Conservation (phyloP, 352 stramenopile genomes). For the Phytophthora boehmeriae region DNA sequence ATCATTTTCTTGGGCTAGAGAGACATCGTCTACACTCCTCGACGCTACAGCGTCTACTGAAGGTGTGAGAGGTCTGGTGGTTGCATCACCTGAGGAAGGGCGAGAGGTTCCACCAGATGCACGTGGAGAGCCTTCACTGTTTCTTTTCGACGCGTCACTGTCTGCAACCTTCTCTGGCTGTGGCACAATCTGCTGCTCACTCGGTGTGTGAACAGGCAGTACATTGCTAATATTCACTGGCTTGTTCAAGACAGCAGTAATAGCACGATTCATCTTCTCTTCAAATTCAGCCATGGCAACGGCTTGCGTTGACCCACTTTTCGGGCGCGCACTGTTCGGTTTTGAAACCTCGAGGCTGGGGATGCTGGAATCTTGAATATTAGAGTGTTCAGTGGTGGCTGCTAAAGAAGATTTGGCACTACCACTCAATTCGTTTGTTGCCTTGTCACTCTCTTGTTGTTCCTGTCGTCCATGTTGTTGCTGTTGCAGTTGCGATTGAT, state of each 20-base stretch:
- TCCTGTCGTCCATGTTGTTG: too few relatives aligned
- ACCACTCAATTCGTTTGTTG: not conserved
- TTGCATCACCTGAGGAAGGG: constrained; percentile 17
- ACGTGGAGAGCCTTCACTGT: constrained; percentile 5
- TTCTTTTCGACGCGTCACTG: constrained; percentile 7
- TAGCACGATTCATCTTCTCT: constrained; percentile 55
- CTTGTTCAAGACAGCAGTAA: constrained; percentile 49
- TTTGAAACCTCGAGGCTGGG: not conserved
- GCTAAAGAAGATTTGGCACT: not conserved
- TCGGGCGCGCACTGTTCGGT: not conserved
- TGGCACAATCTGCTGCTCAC: constrained; percentile 26
- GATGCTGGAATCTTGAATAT: not conserved
- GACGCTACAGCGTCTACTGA: constrained; percentile 9
- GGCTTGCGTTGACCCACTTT: constrained; percentile 1
- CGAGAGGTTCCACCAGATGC: constrained; percentile 18
- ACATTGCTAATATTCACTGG: constrained; percentile 49
- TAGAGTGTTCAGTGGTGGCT: not conserved
- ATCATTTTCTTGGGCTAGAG: constrained; percentile 4
- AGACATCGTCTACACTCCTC: constrained; percentile 4
- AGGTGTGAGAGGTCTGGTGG: constrained; percentile 17
- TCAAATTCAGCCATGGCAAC: constrained; percentile 55
- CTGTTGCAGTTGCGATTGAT: too few relatives aligned
- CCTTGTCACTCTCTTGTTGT: constrained; percentile 6
- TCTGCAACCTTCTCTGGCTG: constrained; percentile 9
- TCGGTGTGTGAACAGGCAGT: constrained; percentile 48